Conservation (phyloP, 2,329 filamentous ascomycete genomes). For the Pseudopithomyces maydicus region DNA sequence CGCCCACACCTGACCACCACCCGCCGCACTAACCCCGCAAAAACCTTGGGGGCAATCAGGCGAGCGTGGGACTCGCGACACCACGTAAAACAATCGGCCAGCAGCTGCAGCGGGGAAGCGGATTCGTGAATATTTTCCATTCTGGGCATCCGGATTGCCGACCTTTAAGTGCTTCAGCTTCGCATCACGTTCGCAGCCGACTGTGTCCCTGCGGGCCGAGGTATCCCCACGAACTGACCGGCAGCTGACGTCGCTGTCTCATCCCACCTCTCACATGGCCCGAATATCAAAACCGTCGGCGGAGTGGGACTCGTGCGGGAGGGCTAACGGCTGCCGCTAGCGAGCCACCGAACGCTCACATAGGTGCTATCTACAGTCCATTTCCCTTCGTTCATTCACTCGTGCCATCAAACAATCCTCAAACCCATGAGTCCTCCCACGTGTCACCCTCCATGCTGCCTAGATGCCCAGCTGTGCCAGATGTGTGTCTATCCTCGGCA, state of each 20-base stretch:
- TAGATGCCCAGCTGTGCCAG: no score
- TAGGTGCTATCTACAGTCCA: constrained; percentile 12
- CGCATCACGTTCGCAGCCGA: constrained; percentile 9
- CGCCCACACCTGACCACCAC: constrained; percentile 17
- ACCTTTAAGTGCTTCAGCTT: constrained; percentile 17
- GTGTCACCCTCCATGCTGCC: not conserved
- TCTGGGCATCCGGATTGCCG: constrained; percentile 14
- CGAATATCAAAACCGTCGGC: constrained; percentile 5
- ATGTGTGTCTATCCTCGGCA: not conserved
- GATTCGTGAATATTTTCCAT: not conserved
- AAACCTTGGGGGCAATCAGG: not conserved
- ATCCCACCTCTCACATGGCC: constrained; percentile 29
- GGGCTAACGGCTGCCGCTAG: not conserved
- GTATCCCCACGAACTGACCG: not conserved
- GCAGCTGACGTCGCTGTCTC: constrained; percentile 24
- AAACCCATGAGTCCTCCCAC: not conserved
- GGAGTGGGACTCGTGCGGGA: not conserved
- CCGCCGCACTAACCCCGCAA: constrained; percentile 34
- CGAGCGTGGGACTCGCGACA: not conserved
- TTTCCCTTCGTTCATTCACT: constrained; percentile 2
- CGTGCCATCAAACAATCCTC: no score
- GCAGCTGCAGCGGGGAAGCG: not conserved
- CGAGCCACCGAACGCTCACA: not conserved
- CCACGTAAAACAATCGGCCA: not conserved
- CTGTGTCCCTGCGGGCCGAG: constrained; percentile 1